Evolutionary conservation across 2,329 filamentous ascomycete genomes (phyloP), one percentile per base, ranked within the genome.

Genomic region (Monilinia polystroma): DNA sequence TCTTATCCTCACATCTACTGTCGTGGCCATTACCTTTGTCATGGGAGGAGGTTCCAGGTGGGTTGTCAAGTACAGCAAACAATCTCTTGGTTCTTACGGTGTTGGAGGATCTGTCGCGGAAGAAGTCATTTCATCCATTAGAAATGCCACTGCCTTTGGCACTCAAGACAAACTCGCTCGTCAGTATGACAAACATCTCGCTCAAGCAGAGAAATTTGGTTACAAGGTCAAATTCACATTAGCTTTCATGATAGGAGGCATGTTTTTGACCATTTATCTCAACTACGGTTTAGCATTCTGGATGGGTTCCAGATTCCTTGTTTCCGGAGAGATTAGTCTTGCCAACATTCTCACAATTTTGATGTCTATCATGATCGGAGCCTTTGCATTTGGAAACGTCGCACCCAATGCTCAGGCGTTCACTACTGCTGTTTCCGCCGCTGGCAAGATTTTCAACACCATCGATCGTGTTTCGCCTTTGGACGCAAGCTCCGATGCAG

Each of bases 71-170:
- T 94, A 85, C 78, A 93, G 89, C 79, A 94, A 93, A 79, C 81
- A 86, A 67, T 90, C 90, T 1, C 82, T 97, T 59, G 83, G 89
- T 63, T 87, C 92, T 0, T 97, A 96, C 74, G 93, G 92, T 35
- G 82, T 87, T 59, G 94, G 93, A 70, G 94, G 93, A 66, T 93
- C 90, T 2, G 85, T 98, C 16, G 94, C 92, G 4, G 95, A 98
- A 75, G 95, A 99, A 79, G 94, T 97, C 64, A 85, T 99, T 74
- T 93, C 92, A 77, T 97, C 93, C 1, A 90, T 98, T 72, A 88
- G 95, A 70, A 98, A 96, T 75, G 91, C 94, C 8, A 88, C 92
- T 10, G 95, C 95, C 41, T 99, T 97, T 75, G 92, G 92, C 54
- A 97, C 93, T 0, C 93, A 98, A 78, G 90, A 94, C 66, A 93